These are phyloP conservation scores for Ceratobasidium sp. DNA, from an alignment of 1,284 basidiomycete genomes.

Conservation along the genomic window DNA sequence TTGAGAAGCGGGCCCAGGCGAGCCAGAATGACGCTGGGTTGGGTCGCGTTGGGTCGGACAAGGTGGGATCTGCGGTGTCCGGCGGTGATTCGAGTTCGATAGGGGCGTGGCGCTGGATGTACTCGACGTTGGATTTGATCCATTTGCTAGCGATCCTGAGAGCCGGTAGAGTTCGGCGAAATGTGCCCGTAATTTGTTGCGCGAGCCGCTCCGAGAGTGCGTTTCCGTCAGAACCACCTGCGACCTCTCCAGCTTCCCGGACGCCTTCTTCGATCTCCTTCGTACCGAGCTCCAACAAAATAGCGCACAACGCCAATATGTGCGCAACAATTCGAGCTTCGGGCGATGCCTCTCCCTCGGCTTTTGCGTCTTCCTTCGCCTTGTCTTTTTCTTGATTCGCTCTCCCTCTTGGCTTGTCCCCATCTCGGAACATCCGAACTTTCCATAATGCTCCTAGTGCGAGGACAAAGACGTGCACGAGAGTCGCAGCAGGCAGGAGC, in stretches of 20 bases:
- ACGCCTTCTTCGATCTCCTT: constrained; percentile 60
- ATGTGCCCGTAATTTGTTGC: constrained; percentile 85
- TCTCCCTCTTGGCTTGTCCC: constrained; percentile 32
- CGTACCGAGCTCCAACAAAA: constrained; percentile 76
- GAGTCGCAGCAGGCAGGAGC: constrained; percentile 77
- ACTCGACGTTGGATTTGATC: constrained; percentile 84
- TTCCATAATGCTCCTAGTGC: constrained; percentile 86
- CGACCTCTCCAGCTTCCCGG: constrained; percentile 43
- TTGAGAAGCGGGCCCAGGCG: constrained; percentile 77
- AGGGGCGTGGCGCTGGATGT: constrained; percentile 63
- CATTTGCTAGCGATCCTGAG: constrained; percentile 91
- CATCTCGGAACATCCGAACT: constrained; percentile 70
- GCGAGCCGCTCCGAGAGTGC: constrained; percentile 65
- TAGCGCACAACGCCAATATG: constrained; percentile 77
- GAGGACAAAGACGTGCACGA: constrained; percentile 80
- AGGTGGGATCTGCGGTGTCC: constrained; percentile 56
- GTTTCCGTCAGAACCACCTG: constrained; percentile 57
- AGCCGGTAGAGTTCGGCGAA: constrained; percentile 88
- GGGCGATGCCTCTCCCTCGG: constrained; percentile 55
- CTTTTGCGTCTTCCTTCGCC: constrained; percentile 37
- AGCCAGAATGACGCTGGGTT: constrained; percentile 74
- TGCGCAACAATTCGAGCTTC: constrained; percentile 81
- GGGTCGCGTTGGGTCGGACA: constrained; percentile 45
- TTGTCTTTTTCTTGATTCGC: constrained; percentile 59
- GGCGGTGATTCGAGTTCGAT: constrained; percentile 55